phyloP scores from a whole-genome alignment of 2,329 filamentous ascomycete species.

The Laburnicola sp. region DNA sequence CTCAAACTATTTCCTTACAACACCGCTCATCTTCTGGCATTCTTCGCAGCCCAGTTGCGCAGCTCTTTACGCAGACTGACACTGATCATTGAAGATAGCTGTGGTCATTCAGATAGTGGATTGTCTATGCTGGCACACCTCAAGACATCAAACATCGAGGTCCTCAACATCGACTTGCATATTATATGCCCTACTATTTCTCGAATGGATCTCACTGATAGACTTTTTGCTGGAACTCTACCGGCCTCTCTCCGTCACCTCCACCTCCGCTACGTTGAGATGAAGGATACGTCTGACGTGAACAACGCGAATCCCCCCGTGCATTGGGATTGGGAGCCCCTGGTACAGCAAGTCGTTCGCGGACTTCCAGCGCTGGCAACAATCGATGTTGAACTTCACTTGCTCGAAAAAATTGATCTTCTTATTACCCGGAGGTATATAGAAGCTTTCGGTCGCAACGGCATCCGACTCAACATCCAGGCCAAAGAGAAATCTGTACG shows the following conservation, averaged over 20 bases:
- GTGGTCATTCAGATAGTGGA: neutral
- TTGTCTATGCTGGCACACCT: neutral
- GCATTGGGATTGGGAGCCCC: neutral
- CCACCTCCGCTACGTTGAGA: conserved; percentile 3
- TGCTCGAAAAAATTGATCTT: neutral
- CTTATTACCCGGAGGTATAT: neutral
- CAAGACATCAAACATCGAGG: neutral
- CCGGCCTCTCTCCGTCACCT: conserved; percentile 1
- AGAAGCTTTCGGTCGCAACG: neutral
- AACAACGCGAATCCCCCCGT: neutral
- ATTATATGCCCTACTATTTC: neutral
- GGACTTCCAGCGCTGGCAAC: conserved; percentile 1
- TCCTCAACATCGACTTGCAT: conserved; percentile 3
- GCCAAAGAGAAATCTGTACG: too few species aligned
- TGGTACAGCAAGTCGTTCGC: neutral
- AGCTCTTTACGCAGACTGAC: conserved; percentile 5
- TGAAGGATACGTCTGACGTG: neutral
- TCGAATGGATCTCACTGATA: neutral
- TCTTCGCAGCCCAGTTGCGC: conserved; percentile 5
- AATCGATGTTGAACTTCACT: conserved; percentile 5
- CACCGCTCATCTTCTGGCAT: neutral
- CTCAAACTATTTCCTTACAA: neutral
- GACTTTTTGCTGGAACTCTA: neutral
- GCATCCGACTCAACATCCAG: neutral
- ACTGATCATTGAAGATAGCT: neutral